Conservation (phyloP, 805 yeast genomes). For the Saccharomycopsis vini region DNA sequence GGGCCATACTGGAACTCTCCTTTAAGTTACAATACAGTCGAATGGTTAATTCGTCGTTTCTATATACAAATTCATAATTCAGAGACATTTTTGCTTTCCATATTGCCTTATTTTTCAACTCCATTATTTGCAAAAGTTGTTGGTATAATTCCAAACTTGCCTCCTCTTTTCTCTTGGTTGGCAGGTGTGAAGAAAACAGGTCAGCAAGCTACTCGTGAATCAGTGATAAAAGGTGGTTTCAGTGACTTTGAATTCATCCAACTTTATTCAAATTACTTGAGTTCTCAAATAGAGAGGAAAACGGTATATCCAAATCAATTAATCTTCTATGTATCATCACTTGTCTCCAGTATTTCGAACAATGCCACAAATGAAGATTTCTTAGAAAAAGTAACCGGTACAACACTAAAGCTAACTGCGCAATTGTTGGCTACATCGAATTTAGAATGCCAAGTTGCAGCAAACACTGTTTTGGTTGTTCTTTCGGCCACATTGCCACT, state of each 20-base stretch:
- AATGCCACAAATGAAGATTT: conserved; percentile 33
- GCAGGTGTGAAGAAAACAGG: conserved; percentile 54
- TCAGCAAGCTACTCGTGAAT: conserved; percentile 54
- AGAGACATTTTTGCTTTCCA: conserved; percentile 60
- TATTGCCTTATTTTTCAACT: conserved; percentile 71
- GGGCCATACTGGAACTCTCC: conserved; percentile 44
- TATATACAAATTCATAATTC: conserved; percentile 74
- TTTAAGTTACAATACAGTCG: conserved; percentile 75
- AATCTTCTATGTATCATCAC: conserved; percentile 67
- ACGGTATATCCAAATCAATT: conserved; percentile 61
- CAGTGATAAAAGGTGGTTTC: conserved; percentile 61
- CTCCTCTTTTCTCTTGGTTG: conserved; percentile 72
- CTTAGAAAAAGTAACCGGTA: conserved; percentile 44
- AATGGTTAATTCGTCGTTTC: conserved; percentile 92
- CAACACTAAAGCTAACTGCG: conserved; percentile 50
- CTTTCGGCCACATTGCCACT: conserved; percentile 66
- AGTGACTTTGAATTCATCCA: conserved; percentile 60
- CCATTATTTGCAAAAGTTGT: conserved; percentile 70
- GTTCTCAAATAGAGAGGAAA: conserved; percentile 37
- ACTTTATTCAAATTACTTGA: conserved; percentile 40
- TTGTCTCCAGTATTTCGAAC: conserved; percentile 59
- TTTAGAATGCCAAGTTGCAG: conserved; percentile 67
- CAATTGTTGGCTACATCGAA: conserved; percentile 38
- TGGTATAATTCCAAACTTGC: conserved; percentile 62
- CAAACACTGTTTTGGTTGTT: conserved; percentile 75